Evolutionary conservation across 208 protist species (phyloP).

Genomic region (Crithidia brevicula): DNA sequence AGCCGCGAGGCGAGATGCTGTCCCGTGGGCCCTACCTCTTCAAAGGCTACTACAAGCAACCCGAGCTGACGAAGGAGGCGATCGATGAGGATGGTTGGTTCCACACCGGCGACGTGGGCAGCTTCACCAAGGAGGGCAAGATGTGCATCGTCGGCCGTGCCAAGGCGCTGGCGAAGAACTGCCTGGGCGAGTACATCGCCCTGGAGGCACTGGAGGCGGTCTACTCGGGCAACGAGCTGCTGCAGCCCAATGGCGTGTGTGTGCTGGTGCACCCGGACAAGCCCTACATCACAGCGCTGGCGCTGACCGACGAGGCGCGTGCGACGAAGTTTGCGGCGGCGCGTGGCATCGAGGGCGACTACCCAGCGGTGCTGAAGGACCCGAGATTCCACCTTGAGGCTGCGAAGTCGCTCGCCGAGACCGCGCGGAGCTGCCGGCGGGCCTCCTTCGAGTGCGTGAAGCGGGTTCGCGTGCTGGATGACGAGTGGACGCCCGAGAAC

Average conservation of each 20-base stretch:
- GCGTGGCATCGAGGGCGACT: slow-evolving; percentile 33
- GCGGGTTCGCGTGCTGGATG: slow-evolving; percentile 55
- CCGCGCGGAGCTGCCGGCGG: slow-evolving; percentile 31
- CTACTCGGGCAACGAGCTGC: slow-evolving; percentile 65
- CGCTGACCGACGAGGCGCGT: slow-evolving; percentile 50
- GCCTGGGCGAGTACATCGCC: slow-evolving; percentile 94
- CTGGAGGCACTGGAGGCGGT: slow-evolving; percentile 81
- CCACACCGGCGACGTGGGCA: slow-evolving; percentile 91
- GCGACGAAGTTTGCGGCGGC: slow-evolving; percentile 57
- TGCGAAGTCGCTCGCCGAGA: slow-evolving; percentile 50
- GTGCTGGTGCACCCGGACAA: slow-evolving; percentile 82
- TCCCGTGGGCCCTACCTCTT: slow-evolving; percentile 82
- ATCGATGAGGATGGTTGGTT: slow-evolving; percentile 91
- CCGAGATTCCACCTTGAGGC: slow-evolving; percentile 54
- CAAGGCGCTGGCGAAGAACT: slow-evolving; percentile 94
- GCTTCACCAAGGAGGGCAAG: slow-evolving; percentile 49
- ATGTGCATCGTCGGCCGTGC: slow-evolving; percentile 89
- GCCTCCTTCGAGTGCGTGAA: slow-evolving; percentile 56
- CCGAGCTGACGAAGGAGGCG: slow-evolving; percentile 85
- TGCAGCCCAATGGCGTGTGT: slow-evolving; percentile 73
- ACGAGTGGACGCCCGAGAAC: slow-evolving; percentile 90
- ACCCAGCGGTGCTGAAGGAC: slow-evolving; percentile 59
- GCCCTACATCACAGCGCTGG: slow-evolving; percentile 75
- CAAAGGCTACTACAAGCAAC: slow-evolving; percentile 93
- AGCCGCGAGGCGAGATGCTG: slow-evolving; percentile 83